Evolutionary conservation across 495 filamentous ascomycete species (phyloP), one percentile per base, ranked within the genome.

Genomic region (Collariella sp.): DNA sequence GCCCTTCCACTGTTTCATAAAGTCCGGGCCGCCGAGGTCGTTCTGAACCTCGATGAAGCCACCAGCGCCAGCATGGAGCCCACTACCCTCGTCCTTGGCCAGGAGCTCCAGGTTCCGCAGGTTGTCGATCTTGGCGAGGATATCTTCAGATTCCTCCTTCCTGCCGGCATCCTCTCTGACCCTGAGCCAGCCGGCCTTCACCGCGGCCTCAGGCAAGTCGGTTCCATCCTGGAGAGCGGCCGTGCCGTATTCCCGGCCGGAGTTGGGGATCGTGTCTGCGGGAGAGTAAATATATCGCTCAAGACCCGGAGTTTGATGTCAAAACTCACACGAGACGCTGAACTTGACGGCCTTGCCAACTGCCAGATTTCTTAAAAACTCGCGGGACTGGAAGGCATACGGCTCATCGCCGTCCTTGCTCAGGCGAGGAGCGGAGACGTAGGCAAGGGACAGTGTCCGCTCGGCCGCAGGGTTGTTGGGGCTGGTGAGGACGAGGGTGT

Each of bases 401-500:
- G 85, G 81, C 81, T 97, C 91, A 59, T 97, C 91, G 52, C 86
- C 89, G 55, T 97, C 94, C 66, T 85, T 83, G 72, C 79, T 82
- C 61, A 97, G 68, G 60, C 89, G 82, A 0, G 94, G 94, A 15
- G 89, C 89, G 42, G 86, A 85, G 50, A 96, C 87, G 73, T 86
- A 97, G 46, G 94, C 91, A 46, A 99, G 74, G 57, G 89, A 94
- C 47, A 99, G 78, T 35, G 79, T 85, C 56, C 87, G 84, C 72
- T 97, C 94, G 49, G 77, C 76, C 24, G 83, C 80, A 55, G 90
- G 87, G 67, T 85, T 82, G 63, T 85, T 77, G 65, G 84, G 82
- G 46, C 74, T 79, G 62, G 83, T 79, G 61, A 97, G 75, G 54
- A 96, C 75, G 23, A 97, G 70, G 12, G 89, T 95, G 74, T 97